Base-by-base conservation (phyloP, 139 green algal species). In the Deuterostichococcus epilithicus region DNA sequence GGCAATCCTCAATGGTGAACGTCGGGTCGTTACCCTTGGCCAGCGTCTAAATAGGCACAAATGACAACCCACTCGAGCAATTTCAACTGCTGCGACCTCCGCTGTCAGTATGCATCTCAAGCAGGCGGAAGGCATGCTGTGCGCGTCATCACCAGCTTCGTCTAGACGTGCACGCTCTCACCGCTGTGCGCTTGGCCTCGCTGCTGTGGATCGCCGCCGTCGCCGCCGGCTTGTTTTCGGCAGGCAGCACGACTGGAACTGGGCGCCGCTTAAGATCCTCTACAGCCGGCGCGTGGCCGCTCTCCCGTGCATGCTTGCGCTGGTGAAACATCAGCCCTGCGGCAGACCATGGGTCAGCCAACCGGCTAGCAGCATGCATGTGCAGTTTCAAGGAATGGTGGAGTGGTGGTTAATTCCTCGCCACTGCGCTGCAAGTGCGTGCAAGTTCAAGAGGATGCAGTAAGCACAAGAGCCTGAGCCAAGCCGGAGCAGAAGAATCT, bases 401-500 rank as follows among this genome's bases (percentile, higher is more conserved):
- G 28, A 67, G 67, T 30, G 35, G 37, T 37, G 37, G n/a, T 37
- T 38, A 45, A 34, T 79, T 37, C 37, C 44, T 35, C 20, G n/a
- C 65, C 23, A 32, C 1, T 66, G 25, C 58, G 25, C 28, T 66
- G 58, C 58, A 66, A 32, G 58, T 66, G 58, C 58, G 25, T 26
- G 1, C 58, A 23, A 66, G 58, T 32, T 66, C 25, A 23, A 66
- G 25, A 32, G 26, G 58, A 26, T 2, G 26, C 25, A 66, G 26
- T 23, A 32, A 66, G 26, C 25, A 66, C 58, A 23, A 66, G 28
- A 32, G 25, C 58, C 26, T 26, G 26, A 26, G 26, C 58, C 26
- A 66, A 59, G 18, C 58, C 26, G 25, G 58, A 71, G 32, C 59
- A 58, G 36, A 72, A 78, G 26, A 39, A 79, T 32, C 72, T 76